These are phyloP conservation scores for Exserohilum rostratum DNA, from an alignment of 2,329 filamentous ascomycete species.

Conservation along the genomic window DNA sequence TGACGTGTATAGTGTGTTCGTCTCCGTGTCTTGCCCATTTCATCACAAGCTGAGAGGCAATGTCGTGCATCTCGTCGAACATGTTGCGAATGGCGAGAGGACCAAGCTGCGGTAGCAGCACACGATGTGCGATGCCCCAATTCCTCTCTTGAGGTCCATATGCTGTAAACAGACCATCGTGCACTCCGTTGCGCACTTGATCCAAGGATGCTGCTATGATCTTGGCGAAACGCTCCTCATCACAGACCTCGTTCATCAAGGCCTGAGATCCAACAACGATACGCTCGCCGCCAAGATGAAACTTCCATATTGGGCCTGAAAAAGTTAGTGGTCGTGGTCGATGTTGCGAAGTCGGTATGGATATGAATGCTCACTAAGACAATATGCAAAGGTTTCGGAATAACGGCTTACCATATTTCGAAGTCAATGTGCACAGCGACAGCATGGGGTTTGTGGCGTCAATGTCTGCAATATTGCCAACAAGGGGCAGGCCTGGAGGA, in stretches of 20 bases:
- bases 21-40: constrained; percentile 68
- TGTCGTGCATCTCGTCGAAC: constrained; percentile 66
- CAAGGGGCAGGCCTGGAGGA: constrained; percentile 66
- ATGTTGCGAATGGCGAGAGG: constrained; percentile 70
- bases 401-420: constrained; percentile 65
- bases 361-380: background rate
- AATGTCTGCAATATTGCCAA: constrained; percentile 71
- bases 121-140: constrained; percentile 65
- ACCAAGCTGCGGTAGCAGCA: constrained; percentile 72
- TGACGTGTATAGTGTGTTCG: constrained; percentile 41
- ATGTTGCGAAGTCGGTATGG: background rate
- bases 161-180: constrained; percentile 52
- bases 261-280: constrained; percentile 41
- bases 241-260: constrained; percentile 49
- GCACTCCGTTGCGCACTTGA: constrained; percentile 45
- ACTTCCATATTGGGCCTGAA: constrained; percentile 44
- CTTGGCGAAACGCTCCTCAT: constrained; percentile 48
- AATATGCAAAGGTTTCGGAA: no score
- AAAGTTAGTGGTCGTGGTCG: constrained; percentile 2
- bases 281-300: constrained; percentile 36
- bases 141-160: constrained; percentile 47
- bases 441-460: constrained; percentile 63
- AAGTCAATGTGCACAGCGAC: constrained; percentile 63
- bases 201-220: constrained; percentile 35
- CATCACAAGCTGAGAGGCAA: constrained; percentile 68